Evolutionary conservation across 2,329 filamentous ascomycete genomes (phyloP).

Genomic region (Alternaria sp.): DNA sequence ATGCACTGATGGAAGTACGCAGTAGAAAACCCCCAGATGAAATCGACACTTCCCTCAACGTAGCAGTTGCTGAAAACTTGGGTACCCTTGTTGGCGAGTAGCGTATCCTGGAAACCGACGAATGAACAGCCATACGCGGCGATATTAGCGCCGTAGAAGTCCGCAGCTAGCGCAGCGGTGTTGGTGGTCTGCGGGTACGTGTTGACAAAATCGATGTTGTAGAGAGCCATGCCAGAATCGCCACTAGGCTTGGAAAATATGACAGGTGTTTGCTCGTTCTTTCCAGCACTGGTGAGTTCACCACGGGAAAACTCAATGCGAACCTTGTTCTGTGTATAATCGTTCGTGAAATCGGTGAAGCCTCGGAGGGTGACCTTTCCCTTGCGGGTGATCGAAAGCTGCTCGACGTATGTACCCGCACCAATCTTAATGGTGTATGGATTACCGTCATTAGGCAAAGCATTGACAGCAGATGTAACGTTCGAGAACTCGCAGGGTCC

Average conservation of each 20-base stretch:
- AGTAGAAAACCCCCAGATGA: slow-evolving; percentile 62
- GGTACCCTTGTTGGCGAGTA: slow-evolving; percentile 54
- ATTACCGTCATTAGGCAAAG: slow-evolving; percentile 54
- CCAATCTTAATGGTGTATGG: slow-evolving; percentile 53
- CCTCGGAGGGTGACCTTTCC: slow-evolving; percentile 56
- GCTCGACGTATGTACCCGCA: slow-evolving; percentile 54
- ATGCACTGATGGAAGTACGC: slow-evolving; percentile 60
- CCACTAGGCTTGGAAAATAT: slow-evolving; percentile 52
- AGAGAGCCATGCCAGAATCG: slow-evolving; percentile 26
- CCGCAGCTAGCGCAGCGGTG: slow-evolving; percentile 54
- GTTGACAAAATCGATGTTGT: slow-evolving; percentile 54
- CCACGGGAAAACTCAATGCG: slow-evolving; percentile 51
- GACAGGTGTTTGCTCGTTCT: slow-evolving; percentile 56
- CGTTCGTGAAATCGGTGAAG: slow-evolving; percentile 34
- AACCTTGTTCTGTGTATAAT: slow-evolving; percentile 52
- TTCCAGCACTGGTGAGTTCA: slow-evolving; percentile 51
- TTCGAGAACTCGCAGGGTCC: slow-evolving; percentile 51
- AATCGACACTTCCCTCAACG: slow-evolving; percentile 65
- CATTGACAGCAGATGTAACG: slow-evolving; percentile 55
- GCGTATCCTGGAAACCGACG: slow-evolving; percentile 64
- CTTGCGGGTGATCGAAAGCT: slow-evolving; percentile 52
- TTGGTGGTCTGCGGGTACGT: slow-evolving; percentile 37
- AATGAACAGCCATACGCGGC: slow-evolving; percentile 64
- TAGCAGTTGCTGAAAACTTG: slow-evolving; percentile 64
- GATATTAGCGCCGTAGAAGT: slow-evolving; percentile 59